phyloP scores from a whole-genome alignment of 306 rosid genomes.

The Malus asiatica region DNA sequence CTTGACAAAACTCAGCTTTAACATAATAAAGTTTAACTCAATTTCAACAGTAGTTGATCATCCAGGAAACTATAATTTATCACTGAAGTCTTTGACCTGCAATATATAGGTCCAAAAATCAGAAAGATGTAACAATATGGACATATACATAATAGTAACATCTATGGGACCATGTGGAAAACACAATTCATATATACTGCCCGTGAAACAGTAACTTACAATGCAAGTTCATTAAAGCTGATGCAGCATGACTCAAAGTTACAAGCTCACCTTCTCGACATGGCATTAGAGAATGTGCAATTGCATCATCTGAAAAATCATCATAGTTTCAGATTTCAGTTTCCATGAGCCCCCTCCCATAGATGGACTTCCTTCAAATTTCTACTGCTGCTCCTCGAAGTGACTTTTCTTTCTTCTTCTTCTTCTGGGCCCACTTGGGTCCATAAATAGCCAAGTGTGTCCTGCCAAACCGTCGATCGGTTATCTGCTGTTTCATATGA shows the following conservation, averaged over 20 bases:
- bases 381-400: constrained; percentile 19
- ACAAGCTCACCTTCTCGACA: background rate
- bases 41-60: background rate
- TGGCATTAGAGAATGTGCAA: constrained; percentile 5
- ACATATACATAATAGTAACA: background rate
- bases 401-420: constrained; percentile 38
- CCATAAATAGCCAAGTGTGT: constrained; percentile 85
- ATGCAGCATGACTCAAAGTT: constrained; percentile 1
- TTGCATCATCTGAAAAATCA: background rate
- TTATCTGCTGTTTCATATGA: constrained; percentile 52
- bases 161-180: background rate
- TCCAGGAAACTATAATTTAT: background rate
- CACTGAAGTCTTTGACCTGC: background rate
- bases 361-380: constrained; percentile 18
- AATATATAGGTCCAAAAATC: background rate
- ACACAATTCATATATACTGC: background rate
- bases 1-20: constrained; percentile 10
- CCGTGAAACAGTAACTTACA: background rate
- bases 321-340: constrained; percentile 9
- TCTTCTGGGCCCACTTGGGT: constrained; percentile 90
- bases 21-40: background rate
- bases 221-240: background rate
- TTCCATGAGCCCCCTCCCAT: background rate
- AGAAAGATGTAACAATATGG: background rate
- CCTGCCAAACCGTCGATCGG: constrained; percentile 80